These are phyloP conservation scores for Lepidopterella palustris DNA, from an alignment of 495 filamentous ascomycete species.

Conservation along the genomic window DNA sequence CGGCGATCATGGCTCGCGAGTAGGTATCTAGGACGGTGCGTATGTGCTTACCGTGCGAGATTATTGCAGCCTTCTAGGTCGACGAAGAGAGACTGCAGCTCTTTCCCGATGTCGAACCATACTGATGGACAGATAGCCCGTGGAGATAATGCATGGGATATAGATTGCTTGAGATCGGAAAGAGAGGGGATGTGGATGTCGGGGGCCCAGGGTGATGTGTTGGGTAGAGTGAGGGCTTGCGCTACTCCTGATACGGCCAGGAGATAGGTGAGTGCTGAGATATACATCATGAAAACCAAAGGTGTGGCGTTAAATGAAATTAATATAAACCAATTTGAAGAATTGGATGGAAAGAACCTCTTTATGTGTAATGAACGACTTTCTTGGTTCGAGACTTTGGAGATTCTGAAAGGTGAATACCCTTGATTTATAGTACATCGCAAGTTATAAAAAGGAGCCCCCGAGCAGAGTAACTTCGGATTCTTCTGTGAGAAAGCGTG, in stretches of 20 bases:
- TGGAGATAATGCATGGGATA: background rate
- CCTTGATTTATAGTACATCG: too few species aligned
- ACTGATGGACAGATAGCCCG: conserved; percentile 19
- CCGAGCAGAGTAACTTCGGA: background rate
- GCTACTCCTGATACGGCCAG: background rate
- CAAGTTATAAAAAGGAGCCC: background rate
- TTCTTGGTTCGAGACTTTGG: too few species aligned
- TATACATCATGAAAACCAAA: background rate
- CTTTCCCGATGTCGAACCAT: conserved; percentile 19
- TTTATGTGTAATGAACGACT: too few species aligned
- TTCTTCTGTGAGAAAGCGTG: background rate
- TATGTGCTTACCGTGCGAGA: conserved; percentile 14
- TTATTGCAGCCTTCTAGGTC: conserved; percentile 23
- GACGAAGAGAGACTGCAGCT: conserved; percentile 23
- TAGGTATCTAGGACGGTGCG: background rate
- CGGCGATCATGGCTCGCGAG: background rate
- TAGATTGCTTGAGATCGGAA: background rate
- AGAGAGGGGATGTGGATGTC: background rate
- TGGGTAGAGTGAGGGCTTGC: background rate
- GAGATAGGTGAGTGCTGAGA: background rate
- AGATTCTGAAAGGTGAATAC: too few species aligned
- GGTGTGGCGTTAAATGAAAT: too few species aligned
- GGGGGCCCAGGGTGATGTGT: background rate
- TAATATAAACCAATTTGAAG: too few species aligned
- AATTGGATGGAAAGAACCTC: too few species aligned